Evolutionary conservation across 208 protist genomes (phyloP), one percentile per base, ranked within the genome.

Genomic region (Leishmania gerbilli): DNA sequence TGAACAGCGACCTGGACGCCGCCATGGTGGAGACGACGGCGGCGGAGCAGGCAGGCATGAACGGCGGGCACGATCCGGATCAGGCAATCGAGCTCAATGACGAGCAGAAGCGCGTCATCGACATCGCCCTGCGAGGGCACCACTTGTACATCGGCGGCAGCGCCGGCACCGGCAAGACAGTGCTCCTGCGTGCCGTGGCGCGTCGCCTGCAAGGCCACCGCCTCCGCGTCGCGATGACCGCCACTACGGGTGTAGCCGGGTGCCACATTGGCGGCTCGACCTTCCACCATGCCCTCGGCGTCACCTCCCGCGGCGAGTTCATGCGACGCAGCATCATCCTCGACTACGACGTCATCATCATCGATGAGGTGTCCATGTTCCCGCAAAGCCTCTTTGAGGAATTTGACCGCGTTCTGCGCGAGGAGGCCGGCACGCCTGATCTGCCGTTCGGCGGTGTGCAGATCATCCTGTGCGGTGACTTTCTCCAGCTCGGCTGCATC

Each of bases 311-410:
- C 7, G 93, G 92, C 19, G 92, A 96, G 74, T 97, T 97, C 71
- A 76, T 96, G 51, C 94, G 94, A 55, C 93, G 91, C 75, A 86
- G 79, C 81, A 81, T 77, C 13, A 84, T 97, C 62, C 85, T 95
- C 6, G 90, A 96, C 85, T 96, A 96, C 83, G 93, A 98, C 58
- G 90, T 94, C 55, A 92, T 98, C 81, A 92, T 98, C 84, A 97
- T 98, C 74, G 96, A 98, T 74, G 96, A 98, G 86, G 90, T 98
- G 42, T 97, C 93, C 51, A 98, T 98, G 96, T 71, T 98, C 40
- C 87, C 91, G 34, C 89, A 88, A 80, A 83, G 90, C 72, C 86
- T 98, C 64, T 97, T 98, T 80, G 93, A 98, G 68, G 88, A 97
- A 58, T 95, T 98, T 67, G 95, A 98, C 79, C 79, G 82, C 15